phyloP scores from a whole-genome alignment of 768 basidiomycete species.

The Rhizopogon rudus region DNA sequence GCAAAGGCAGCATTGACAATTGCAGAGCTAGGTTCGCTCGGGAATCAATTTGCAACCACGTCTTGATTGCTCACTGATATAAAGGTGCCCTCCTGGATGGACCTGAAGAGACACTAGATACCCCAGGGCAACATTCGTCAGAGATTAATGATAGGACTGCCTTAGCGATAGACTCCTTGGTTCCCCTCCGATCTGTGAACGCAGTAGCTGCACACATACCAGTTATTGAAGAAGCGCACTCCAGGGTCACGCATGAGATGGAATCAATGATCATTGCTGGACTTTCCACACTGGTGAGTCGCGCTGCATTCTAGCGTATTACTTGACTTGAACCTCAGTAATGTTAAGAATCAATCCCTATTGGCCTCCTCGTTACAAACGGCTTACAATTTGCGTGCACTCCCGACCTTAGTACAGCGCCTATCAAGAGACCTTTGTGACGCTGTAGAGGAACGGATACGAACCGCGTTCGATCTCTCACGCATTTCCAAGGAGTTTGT shows the following conservation, averaged over 20 bases:
- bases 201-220: constrained; percentile 67
- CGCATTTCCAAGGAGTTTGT: constrained; percentile 82
- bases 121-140: neutral
- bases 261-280: constrained; percentile 85
- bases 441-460: constrained; percentile 78
- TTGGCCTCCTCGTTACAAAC: constrained; percentile 94
- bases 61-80: constrained; percentile 3
- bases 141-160: constrained; percentile 8
- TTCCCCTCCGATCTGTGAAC: constrained; percentile 70
- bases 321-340: neutral
- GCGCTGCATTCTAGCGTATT: neutral
- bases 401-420: constrained; percentile 78
- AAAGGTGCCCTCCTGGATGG: constrained; percentile 51
- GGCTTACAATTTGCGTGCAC: constrained; percentile 83
- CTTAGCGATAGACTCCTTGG: constrained; percentile 19
- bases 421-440: constrained; percentile 78
- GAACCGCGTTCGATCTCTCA: constrained; percentile 78
- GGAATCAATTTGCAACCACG: neutral
- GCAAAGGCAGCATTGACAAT: constrained; percentile 94
- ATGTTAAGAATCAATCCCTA: constrained; percentile 74
- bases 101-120: constrained; percentile 15
- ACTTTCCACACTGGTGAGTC: constrained; percentile 65
- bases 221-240: constrained; percentile 66
- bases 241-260: constrained; percentile 80
- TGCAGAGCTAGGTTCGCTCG: constrained; percentile 74